Base-by-base conservation (phyloP, 2,329 filamentous ascomycete genomes). In the Shiraia sp. region DNA sequence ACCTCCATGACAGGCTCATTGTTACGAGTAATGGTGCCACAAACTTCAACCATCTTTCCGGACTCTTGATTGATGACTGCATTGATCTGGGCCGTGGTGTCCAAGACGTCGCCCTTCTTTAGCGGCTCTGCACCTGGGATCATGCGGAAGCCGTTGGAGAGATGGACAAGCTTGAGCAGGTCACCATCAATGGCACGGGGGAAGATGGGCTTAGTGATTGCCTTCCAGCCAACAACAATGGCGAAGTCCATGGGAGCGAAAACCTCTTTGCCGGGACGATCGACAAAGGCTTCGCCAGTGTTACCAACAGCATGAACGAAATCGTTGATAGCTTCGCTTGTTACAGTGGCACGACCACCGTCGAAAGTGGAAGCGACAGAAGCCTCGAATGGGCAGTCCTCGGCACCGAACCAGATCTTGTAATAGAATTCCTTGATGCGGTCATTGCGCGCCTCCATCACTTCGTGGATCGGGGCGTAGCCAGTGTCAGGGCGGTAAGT, bases 351-450 rank as follows among this genome's bases (percentile, higher is more conserved):
- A 56, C 85, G 85, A 53, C 93, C 93, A 65, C 93, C 93, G 55
- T 93, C 89, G 65, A 99, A 99, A 56, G 84, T 85, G 65, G 88
- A 87, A 5, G 89, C 91, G 37, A 96, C 88, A 25, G 88, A 79
- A 12, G 87, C 86, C 60, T 96, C 86, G 40, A 96, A 88, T 40
- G 95, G 86, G 36, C 95, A 79, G 30, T 79, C 73, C 63, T 96
- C 91, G 46, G 91, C 81, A 29, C 90, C 93, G 60, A 99, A 99
- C 93, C 93, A 99, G 54, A 95, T 86, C 57, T 86, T 85, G 84
- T 95, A 99, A 79, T 99, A 99, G 71, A 99, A 99, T 72, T 96
- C 89, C 79, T 99, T 99, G 78, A 99, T 97, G 53, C 90, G 88
- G 67, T 99, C 92, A 68, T 99, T 99, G 65, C 93, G 90, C 40